Conservation (phyloP, 2,329 filamentous ascomycete genomes). For the Aaosphaeria arxii region DNA sequence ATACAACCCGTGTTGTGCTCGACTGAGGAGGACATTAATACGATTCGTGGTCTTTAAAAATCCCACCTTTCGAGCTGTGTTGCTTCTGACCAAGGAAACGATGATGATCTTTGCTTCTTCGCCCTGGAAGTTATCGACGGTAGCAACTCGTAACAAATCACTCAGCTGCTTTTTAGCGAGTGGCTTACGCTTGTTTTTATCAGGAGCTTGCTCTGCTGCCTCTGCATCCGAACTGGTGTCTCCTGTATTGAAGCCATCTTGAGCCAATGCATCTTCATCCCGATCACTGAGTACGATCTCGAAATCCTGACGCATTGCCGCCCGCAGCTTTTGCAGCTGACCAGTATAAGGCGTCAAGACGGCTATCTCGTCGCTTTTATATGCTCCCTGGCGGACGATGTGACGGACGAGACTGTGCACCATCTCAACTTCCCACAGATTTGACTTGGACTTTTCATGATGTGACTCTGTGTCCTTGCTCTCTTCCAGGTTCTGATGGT, state of each 20-base stretch:
- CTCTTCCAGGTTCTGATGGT: conserved; percentile 52
- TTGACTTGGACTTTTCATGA: conserved; percentile 47
- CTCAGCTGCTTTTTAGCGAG: neutral
- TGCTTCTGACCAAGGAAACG: conserved; percentile 67
- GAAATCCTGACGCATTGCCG: conserved; percentile 44
- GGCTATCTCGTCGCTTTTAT: conserved; percentile 59
- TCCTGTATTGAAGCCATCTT: conserved; percentile 5
- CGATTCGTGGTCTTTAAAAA: conserved; percentile 64
- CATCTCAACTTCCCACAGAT: conserved; percentile 62
- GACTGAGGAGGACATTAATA: conserved; percentile 64
- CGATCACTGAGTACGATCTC: conserved; percentile 61
- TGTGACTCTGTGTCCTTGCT: conserved; percentile 15
- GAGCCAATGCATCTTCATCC: conserved; percentile 52
- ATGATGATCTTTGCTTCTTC: conserved; percentile 69
- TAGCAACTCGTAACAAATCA: neutral
- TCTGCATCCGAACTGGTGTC: conserved; percentile 37
- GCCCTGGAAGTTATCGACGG: conserved; percentile 70
- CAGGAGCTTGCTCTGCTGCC: conserved; percentile 16
- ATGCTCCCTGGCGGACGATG: conserved; percentile 60
- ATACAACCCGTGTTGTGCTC: conserved; percentile 67
- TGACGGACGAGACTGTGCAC: conserved; percentile 59
- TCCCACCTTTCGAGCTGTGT: conserved; percentile 54
- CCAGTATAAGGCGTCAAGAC: conserved; percentile 64
- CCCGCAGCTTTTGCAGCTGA: conserved; percentile 51
- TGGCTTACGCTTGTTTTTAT: conserved; percentile 22